Base-by-base conservation (phyloP, 169 alveolate species). In the Plasmodium sp. region DNA sequence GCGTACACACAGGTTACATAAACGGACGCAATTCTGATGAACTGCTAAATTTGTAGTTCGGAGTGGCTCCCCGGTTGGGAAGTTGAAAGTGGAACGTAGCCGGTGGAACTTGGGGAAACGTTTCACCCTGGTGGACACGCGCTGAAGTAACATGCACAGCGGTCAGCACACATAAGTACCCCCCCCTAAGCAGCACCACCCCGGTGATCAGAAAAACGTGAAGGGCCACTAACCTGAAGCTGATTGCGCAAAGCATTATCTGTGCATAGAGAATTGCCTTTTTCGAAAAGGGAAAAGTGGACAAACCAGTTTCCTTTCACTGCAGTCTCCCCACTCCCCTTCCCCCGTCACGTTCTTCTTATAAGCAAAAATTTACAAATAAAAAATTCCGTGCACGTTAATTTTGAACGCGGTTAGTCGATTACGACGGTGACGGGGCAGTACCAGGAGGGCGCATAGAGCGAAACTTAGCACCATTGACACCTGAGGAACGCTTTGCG, bases 291-390 rank as follows among this genome's bases (percentile, higher is more conserved):
- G 22, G 74, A 33, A n/a, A 62, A 27, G 36, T n/a, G 34, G 14
- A 62, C 4, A 18, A 18, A 62, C 12, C 0, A 18, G 27, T n/a
- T 62, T 62, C 2, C 34, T 62, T 62, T 62, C 75, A 62, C 18
- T 62, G 43, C 33, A 41, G 14, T 41, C 22, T 43, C 27, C 48
- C 1, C 62, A 18, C 56, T 9, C 2, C 31, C 36, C 31, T 18
- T 10, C n/a, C 71, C 10, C 71, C 34, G 12, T 18, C 36, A 51
- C 7, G 58, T 56, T 51, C 90, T 81, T 56, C 54, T 81, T 54
- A 54, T 39, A 81, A 81, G 62, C 75, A 81, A 31, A 75, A 54
- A 41, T 56, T 81, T 81, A 81, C 90, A 81, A 81, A 48, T 81
- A 51, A 81, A 74, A 74, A 74, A 74, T 74, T 33, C 33, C 82